These are phyloP conservation scores for Boletellus ananiceps DNA, from an alignment of 768 basidiomycete species.

Conservation along the genomic window DNA sequence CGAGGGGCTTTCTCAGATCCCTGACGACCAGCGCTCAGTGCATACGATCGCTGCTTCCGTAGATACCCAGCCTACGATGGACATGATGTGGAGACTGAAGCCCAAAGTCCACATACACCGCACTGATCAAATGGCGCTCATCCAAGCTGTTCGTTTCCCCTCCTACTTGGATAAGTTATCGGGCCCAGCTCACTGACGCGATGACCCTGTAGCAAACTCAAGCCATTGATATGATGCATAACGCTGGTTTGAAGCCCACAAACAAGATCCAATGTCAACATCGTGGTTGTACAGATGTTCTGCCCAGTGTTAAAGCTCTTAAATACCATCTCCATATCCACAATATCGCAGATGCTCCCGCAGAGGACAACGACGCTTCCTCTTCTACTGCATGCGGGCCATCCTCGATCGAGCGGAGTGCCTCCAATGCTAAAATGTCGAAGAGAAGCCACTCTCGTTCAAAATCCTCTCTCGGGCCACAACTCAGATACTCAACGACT, in stretches of 20 bases:
- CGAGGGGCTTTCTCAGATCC: slow-evolving; percentile 14
- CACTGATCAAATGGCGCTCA: slow-evolving; percentile 35
- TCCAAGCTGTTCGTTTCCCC: slow-evolving; percentile 35
- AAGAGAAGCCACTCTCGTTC: slow-evolving; percentile 17
- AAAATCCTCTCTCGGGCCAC: slow-evolving; percentile 10
- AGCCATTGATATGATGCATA: slow-evolving; percentile 24
- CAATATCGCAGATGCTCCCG: slow-evolving; percentile 39
- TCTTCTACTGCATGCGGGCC: not conserved
- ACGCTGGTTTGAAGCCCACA: slow-evolving; percentile 26
- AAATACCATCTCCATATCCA: slow-evolving; percentile 55
- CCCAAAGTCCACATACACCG: slow-evolving; percentile 33
- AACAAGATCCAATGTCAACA: slow-evolving; percentile 41
- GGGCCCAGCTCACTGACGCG: not conserved
- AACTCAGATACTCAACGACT: not conserved
- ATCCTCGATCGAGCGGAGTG: slow-evolving; percentile 1
- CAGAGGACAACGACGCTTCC: not conserved
- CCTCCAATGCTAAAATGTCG: not conserved
- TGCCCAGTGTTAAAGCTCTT: slow-evolving; percentile 41
- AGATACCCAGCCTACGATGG: slow-evolving; percentile 18
- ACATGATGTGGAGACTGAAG: slow-evolving; percentile 30
- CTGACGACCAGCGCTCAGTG: slow-evolving; percentile 26
- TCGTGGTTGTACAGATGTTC: slow-evolving; percentile 41
- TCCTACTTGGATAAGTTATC: not conserved
- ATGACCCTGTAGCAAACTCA: slow-evolving; percentile 17
- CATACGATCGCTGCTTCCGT: slow-evolving; percentile 17